Conservation (phyloP, 768 basidiomycete genomes). For the Mycena vitilis region DNA sequence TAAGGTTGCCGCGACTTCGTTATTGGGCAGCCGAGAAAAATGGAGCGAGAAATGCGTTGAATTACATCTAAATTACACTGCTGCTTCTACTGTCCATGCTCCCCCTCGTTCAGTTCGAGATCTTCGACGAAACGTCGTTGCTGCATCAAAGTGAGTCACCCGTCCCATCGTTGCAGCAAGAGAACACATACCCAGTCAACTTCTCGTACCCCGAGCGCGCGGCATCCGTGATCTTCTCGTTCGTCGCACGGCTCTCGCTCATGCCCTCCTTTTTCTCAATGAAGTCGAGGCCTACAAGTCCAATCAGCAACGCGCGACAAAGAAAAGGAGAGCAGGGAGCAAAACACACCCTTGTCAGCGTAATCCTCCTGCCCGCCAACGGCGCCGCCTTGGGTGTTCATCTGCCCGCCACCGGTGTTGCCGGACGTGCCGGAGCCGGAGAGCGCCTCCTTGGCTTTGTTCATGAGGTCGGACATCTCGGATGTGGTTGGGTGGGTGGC, state of each 20-base stretch:
- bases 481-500: too few relatives aligned
- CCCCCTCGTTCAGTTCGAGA: constrained; percentile 4
- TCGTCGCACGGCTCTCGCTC: constrained; percentile 1
- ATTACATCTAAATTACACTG: constrained; percentile 16
- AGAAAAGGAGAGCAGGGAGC: background rate
- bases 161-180: background rate
- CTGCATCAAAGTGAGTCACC: constrained; percentile 11
- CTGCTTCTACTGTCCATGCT: background rate
- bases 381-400: too few relatives aligned
- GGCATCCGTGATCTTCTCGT: constrained; percentile 24
- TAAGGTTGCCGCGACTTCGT: too few relatives aligned
- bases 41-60: background rate
- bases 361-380: background rate
- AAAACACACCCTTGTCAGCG: background rate
- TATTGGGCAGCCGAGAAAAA: too few relatives aligned
- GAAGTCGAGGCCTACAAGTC: background rate
- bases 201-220: constrained; percentile 17
- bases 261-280: background rate
- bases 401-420: too few relatives aligned
- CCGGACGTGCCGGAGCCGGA: too few relatives aligned
- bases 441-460: too few relatives aligned
- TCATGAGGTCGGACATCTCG: too few relatives aligned
- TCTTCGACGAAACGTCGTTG: constrained; percentile 13
- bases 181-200: constrained; percentile 6
- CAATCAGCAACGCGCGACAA: background rate